Conservation (phyloP, 2,329 filamentous ascomycete genomes). For the Meredithiella fracta region DNA sequence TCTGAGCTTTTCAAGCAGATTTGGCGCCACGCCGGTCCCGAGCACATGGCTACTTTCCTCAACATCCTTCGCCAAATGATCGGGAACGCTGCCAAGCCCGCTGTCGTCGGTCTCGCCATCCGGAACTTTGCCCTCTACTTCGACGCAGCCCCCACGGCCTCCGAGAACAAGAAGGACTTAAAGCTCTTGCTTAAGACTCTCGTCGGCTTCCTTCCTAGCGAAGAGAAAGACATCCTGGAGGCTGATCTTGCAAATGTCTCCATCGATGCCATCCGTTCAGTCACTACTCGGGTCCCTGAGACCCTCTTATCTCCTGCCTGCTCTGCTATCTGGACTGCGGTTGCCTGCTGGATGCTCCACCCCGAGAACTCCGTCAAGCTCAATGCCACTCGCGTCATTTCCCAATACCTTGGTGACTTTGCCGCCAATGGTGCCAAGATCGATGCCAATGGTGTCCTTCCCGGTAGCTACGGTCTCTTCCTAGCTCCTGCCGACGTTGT, state of each 20-base stretch:
- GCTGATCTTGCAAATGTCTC: conserved; percentile 62
- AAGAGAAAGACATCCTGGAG: conserved; percentile 30
- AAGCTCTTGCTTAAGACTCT: conserved; percentile 42
- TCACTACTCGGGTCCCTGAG: conserved; percentile 50
- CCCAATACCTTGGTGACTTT: conserved; percentile 66
- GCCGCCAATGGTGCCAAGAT: conserved; percentile 28
- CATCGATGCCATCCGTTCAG: conserved; percentile 49
- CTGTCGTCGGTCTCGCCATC: conserved; percentile 56
- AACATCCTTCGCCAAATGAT: conserved; percentile 59
- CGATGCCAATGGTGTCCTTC: conserved; percentile 37
- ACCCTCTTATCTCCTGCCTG: conserved; percentile 43
- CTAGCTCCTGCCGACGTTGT: conserved; percentile 49
- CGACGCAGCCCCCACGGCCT: conserved; percentile 43
- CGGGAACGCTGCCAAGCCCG: conserved; percentile 54
- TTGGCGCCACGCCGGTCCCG: conserved; percentile 61
- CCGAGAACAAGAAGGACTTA: conserved; percentile 51
- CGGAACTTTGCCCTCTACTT: conserved; percentile 75
- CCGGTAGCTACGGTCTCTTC: conserved; percentile 53
- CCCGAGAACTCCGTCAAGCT: conserved; percentile 60
- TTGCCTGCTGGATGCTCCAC: conserved; percentile 55
- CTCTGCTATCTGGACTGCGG: conserved; percentile 51
- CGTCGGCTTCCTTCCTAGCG: conserved; percentile 36
- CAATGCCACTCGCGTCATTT: conserved; percentile 55
- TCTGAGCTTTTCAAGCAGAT: conserved; percentile 64
- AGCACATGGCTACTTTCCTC: conserved; percentile 54